A percentile compares a stretch with the other conserved stretches of the same genome.
These are phyloP conservation scores for Omphalea diandra DNA, from an alignment of 441 rosid genomes.

Conservation along the genomic window DNA sequence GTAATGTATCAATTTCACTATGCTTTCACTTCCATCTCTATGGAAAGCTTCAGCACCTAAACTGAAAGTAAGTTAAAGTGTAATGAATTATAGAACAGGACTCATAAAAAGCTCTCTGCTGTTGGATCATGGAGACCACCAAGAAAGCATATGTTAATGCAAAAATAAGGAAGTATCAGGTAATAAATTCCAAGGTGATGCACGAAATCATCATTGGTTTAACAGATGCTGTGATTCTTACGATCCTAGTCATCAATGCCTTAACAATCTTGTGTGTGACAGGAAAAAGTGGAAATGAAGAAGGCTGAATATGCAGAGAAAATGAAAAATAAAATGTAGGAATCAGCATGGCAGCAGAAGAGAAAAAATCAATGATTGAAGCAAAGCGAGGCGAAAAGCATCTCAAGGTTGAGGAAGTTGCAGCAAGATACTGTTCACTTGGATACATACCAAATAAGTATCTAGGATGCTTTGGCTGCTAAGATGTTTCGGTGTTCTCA, in stretches of 20 bases:
- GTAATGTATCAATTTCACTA: not conserved
- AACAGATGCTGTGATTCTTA: too few relatives aligned
- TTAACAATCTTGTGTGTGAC: not conserved
- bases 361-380: slow-evolving; percentile 40
- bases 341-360: slow-evolving; percentile 43
- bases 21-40: not conserved
- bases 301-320: slow-evolving; percentile 49
- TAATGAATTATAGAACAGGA: slow-evolving; percentile 35
- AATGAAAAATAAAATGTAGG: slow-evolving; percentile 46
- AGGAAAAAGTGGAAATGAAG: slow-evolving; percentile 63
- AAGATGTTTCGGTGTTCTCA: not conserved
- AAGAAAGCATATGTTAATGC: slow-evolving; percentile 46
- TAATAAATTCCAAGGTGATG: too few relatives aligned
- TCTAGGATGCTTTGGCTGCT: slow-evolving; percentile 40
- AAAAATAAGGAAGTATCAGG: slow-evolving; percentile 43
- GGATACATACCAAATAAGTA: slow-evolving; percentile 41
- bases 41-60: not conserved
- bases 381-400: slow-evolving; percentile 37
- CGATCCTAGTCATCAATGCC: not conserved
- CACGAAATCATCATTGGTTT: too few relatives aligned
- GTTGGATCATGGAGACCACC: slow-evolving; percentile 48
- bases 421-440: slow-evolving; percentile 38
- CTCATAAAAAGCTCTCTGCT: slow-evolving; percentile 38
- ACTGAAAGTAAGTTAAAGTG: too few relatives aligned
- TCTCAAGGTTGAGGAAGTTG: slow-evolving; percentile 44